Conservation (phyloP, 768 basidiomycete species). For the Phanerodontia chrysosporium region DNA sequence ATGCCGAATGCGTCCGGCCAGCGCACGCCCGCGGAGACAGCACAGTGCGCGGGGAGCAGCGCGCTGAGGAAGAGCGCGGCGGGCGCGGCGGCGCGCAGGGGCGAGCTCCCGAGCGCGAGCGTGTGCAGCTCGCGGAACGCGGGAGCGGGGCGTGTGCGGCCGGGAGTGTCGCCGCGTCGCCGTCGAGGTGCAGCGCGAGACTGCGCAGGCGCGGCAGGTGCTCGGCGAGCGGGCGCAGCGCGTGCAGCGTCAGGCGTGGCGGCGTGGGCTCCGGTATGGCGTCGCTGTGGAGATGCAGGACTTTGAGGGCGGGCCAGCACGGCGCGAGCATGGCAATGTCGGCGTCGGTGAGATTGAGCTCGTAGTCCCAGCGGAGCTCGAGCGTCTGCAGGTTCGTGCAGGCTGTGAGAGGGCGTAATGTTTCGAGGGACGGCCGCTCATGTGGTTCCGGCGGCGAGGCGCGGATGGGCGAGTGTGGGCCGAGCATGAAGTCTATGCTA, state of each 20-base stretch:
- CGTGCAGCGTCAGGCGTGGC: conserved; percentile 29
- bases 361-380: conserved; percentile 31
- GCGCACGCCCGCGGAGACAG: conserved; percentile 44
- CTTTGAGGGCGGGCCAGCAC: conserved; percentile 23
- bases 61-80: conserved; percentile 55
- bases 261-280: conserved; percentile 20
- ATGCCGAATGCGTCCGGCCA: conserved; percentile 37
- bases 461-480: conserved; percentile 14
- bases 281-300: conserved; percentile 25
- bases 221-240: conserved; percentile 34
- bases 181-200: conserved; percentile 38
- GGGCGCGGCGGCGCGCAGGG: conserved; percentile 36
- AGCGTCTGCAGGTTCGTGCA: conserved; percentile 28
- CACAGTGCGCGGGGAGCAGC: conserved; percentile 42
- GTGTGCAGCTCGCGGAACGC: conserved; percentile 22
- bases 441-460: conserved; percentile 13
- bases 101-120: conserved; percentile 52
- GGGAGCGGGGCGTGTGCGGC: background rate
- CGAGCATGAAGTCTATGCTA: conserved; percentile 31
- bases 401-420: conserved; percentile 33
- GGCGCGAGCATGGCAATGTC: conserved; percentile 26
- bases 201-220: conserved; percentile 32
- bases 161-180: conserved; percentile 16
- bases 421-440: conserved; percentile 30
- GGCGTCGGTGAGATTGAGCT: conserved; percentile 21